Evolutionary conservation across 305 asterid species (phyloP).

Genomic region (Solanum aculeatissimum): DNA sequence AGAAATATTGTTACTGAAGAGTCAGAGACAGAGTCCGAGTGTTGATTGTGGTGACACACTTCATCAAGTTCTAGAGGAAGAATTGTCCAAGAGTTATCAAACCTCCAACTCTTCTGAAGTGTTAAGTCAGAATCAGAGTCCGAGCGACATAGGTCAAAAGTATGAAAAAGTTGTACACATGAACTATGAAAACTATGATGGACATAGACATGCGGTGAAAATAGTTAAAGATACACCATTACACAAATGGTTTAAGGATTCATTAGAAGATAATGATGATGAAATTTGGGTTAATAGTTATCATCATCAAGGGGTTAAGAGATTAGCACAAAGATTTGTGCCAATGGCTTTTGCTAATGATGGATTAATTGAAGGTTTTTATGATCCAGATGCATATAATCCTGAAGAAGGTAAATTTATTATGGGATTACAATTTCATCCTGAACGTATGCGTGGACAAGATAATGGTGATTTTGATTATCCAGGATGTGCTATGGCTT

Average conservation of each 20-base stretch:
- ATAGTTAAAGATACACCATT: constrained; percentile 48
- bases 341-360: constrained; percentile 89
- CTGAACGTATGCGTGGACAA: constrained; percentile 55
- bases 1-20: neutral
- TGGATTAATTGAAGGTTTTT: constrained; percentile 76
- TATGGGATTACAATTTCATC: constrained; percentile 88
- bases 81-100: no score
- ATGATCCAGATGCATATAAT: constrained; percentile 72
- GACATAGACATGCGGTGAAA: constrained; percentile 53
- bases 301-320: constrained; percentile 92
- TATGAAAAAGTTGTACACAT: constrained; percentile 30
- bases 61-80: constrained; percentile 22
- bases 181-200: constrained; percentile 69
- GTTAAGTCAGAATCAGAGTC: neutral
- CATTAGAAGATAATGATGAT: constrained; percentile 17
- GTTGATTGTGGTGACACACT: constrained; percentile 79
- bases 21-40: neutral
- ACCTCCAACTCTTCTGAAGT: neutral
- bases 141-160: neutral
- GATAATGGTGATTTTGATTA: constrained; percentile 64
- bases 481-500: constrained; percentile 73
- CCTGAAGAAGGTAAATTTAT: constrained; percentile 85
- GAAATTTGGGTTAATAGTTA: constrained; percentile 56
- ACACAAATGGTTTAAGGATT: constrained; percentile 57
- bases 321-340: constrained; percentile 61